Conservation (phyloP, 2,329 filamentous ascomycete species). For the Microdochium trichocladiopsis region DNA sequence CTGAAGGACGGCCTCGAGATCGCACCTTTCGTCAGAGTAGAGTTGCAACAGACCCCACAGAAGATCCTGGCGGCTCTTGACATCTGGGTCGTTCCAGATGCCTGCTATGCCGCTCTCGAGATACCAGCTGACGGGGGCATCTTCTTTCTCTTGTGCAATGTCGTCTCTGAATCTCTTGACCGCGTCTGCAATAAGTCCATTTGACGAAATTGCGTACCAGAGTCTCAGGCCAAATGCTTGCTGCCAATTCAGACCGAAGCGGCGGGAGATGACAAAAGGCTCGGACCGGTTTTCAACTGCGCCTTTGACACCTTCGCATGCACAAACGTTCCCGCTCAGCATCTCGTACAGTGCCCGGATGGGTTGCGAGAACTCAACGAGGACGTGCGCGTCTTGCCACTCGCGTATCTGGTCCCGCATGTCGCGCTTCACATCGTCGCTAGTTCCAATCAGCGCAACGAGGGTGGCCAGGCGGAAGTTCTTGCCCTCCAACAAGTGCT, state of each 20-base stretch:
- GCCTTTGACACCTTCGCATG: slow-evolving; percentile 69
- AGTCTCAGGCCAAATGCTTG: slow-evolving; percentile 86
- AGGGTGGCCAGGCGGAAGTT: slow-evolving; percentile 82
- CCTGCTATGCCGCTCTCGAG: slow-evolving; percentile 49
- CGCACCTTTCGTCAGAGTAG: slow-evolving; percentile 54
- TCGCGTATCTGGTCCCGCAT: slow-evolving; percentile 74
- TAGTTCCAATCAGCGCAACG: slow-evolving; percentile 73
- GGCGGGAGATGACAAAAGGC: slow-evolving; percentile 74
- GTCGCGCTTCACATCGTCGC: slow-evolving; percentile 61
- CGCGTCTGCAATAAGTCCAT: slow-evolving; percentile 65
- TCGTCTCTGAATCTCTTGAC: slow-evolving; percentile 69
- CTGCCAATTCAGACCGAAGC: slow-evolving; percentile 86
- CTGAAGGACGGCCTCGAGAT: slow-evolving; percentile 64
- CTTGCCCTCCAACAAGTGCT: slow-evolving; percentile 64
- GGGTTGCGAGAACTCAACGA: slow-evolving; percentile 80
- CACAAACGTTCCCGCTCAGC: slow-evolving; percentile 78
- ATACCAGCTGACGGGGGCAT: slow-evolving; percentile 67
- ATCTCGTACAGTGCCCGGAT: slow-evolving; percentile 87
- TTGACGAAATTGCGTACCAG: slow-evolving; percentile 72
- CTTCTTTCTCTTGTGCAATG: slow-evolving; percentile 63
- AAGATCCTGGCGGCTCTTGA: slow-evolving; percentile 62
- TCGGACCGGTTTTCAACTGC: slow-evolving; percentile 74
- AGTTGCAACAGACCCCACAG: slow-evolving; percentile 83
- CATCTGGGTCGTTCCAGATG: slow-evolving; percentile 53
- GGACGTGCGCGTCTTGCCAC: slow-evolving; percentile 76